Conservation (phyloP, 2,329 filamentous ascomycete species). For the Talaromyces sp. region DNA sequence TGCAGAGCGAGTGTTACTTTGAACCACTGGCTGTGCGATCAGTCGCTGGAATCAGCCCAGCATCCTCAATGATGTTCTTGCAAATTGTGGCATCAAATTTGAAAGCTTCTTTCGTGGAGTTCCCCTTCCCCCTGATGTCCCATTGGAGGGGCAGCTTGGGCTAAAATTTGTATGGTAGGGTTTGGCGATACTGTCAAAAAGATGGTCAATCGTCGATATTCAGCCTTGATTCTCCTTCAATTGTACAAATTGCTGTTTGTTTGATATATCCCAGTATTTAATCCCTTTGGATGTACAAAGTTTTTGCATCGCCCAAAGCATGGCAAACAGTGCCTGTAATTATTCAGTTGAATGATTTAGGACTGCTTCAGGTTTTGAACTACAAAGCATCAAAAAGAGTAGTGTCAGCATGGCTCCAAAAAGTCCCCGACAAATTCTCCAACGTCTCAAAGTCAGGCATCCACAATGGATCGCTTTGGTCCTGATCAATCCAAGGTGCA, state of each 20-base stretch:
- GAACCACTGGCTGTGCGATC: slow-evolving; percentile 19
- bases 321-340: too few species aligned
- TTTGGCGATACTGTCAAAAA: slow-evolving; percentile 16
- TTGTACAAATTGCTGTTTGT: too few species aligned
- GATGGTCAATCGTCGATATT: not conserved
- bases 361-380: not conserved
- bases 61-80: not conserved
- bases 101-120: slow-evolving; percentile 19
- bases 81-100: slow-evolving; percentile 13
- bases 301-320: too few species aligned
- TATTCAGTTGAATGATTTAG: too few species aligned
- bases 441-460: slow-evolving; percentile 44
- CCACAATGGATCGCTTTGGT: slow-evolving; percentile 39
- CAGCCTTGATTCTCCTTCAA: too few species aligned
- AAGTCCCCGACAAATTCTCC: slow-evolving; percentile 33
- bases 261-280: too few species aligned
- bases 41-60: slow-evolving; percentile 23
- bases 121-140: too few species aligned
- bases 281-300: too few species aligned
- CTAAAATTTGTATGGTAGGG: slow-evolving; percentile 23
- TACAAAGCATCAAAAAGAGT: slow-evolving; percentile 34
- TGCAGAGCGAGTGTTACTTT: slow-evolving; percentile 22
- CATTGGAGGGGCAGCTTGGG: slow-evolving; percentile 19
- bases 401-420: slow-evolving; percentile 33
- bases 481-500: slow-evolving; percentile 45